Evolutionary conservation across 371 early-diverging fungal species (phyloP).

Genomic region (Mitosporidium daphniae): DNA sequence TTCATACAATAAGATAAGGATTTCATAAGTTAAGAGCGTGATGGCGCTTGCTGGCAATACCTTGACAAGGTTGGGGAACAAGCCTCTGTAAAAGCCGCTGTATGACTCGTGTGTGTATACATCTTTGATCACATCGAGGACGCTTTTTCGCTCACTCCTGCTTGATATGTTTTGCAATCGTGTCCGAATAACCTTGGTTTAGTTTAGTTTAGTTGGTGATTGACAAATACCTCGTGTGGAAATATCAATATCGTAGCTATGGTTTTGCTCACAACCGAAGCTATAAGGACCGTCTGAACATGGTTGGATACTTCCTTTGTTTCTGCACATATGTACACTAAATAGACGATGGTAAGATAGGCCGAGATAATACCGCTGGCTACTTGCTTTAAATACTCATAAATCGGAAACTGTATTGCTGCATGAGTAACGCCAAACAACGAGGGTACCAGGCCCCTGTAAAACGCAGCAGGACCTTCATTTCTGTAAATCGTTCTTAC

Average conservation of each 20-base stretch:
- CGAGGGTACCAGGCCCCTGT: conserved; percentile 50
- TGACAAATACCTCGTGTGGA: too few species aligned
- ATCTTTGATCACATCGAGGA: conserved; percentile 22
- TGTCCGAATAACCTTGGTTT: too few species aligned
- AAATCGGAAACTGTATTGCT: conserved; percentile 65
- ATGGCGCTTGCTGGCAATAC: conserved; percentile 54
- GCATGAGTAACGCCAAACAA: conserved; percentile 63
- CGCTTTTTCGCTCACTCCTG: too few species aligned
- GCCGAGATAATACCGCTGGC: conserved; percentile 1
- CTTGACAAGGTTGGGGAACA: conserved; percentile 40
- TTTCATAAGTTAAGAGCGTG: conserved; percentile 50
- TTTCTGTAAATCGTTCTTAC: conserved; percentile 18
- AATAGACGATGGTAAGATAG: conserved; percentile 1
- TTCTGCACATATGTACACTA: not conserved
- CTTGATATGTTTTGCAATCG: too few species aligned
- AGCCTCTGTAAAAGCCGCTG: conserved; percentile 43
- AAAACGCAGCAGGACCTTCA: conserved; percentile 37
- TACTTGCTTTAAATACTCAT: conserved; percentile 34
- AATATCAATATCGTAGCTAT: conserved; percentile 28
- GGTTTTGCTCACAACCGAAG: conserved; percentile 26
- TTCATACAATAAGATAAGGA: too few species aligned
- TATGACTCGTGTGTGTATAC: conserved; percentile 34
- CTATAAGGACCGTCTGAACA: not conserved
- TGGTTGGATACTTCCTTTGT: not conserved
- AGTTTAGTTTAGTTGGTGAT: too few species aligned